Conservation (phyloP, 345 rosid genomes). For the Carallia brachiata region DNA sequence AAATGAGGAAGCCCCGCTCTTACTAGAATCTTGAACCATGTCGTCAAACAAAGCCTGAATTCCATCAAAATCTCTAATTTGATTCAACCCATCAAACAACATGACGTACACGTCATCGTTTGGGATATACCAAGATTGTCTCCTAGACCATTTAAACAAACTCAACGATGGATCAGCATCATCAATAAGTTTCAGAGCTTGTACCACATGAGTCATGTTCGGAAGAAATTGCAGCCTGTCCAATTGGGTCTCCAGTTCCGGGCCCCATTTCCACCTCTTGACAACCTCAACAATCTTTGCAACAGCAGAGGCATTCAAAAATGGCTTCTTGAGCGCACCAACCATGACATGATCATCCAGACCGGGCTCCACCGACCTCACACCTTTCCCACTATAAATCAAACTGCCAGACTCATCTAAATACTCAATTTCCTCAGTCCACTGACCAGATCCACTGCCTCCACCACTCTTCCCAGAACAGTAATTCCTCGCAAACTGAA, state of each 20-base stretch:
- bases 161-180: conserved; percentile 67
- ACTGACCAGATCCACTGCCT: conserved; percentile 45
- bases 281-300: conserved; percentile 88
- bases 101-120: conserved; percentile 62
- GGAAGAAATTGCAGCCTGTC: conserved; percentile 85
- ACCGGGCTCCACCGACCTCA: conserved; percentile 89
- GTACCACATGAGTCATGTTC: conserved; percentile 67
- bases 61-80: conserved; percentile 61
- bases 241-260: conserved; percentile 81
- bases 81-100: conserved; percentile 77
- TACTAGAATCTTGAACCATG: conserved; percentile 61
- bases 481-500: conserved; percentile 39
- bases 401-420: conserved; percentile 88
- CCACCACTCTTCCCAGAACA: conserved; percentile 36
- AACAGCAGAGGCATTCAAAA: conserved; percentile 72
- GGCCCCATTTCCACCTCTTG: conserved; percentile 99
- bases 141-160: conserved; percentile 86
- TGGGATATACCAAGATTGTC: conserved; percentile 75
- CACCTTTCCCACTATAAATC: conserved; percentile 71
- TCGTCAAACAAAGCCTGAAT: conserved; percentile 75
- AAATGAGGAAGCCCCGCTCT: conserved; percentile 34
- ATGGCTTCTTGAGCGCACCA: conserved; percentile 79
- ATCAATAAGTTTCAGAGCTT: conserved; percentile 65
- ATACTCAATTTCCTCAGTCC: conserved; percentile 91
- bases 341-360: conserved; percentile 81